These are phyloP conservation scores for Flaveria robusta DNA, from an alignment of 129 eudicot genomes.

Conservation along the genomic window DNA sequence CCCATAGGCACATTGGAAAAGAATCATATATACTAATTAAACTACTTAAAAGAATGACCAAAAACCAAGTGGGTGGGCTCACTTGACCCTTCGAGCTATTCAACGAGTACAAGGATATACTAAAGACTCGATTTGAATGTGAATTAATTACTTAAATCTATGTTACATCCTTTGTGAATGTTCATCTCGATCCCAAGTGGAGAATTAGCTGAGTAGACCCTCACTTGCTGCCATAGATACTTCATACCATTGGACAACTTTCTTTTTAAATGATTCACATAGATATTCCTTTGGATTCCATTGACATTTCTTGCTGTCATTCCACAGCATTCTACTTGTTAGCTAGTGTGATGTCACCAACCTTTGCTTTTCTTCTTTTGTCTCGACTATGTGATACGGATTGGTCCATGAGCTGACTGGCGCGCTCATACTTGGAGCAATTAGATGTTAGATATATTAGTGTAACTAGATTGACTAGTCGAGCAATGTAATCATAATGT, in stretches of 20 bases:
- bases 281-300: conserved; percentile 23
- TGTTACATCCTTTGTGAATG: too few relatives aligned
- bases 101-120: conserved; percentile 21
- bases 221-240: conserved; percentile 30
- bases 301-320: conserved; percentile 15
- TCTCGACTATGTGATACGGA: background rate
- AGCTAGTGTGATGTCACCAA: conserved; percentile 25
- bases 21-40: conserved; percentile 14
- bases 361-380: background rate
- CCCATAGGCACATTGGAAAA: background rate
- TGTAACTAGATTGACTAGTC: too few relatives aligned
- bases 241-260: conserved; percentile 23
- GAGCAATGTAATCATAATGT: too few relatives aligned
- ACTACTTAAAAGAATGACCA: conserved; percentile 16
- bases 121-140: too few relatives aligned
- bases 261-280: background rate
- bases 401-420: too few relatives aligned
- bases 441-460: too few relatives aligned
- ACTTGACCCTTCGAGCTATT: conserved; percentile 31
- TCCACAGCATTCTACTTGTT: conserved; percentile 7
- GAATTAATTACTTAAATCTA: too few relatives aligned
- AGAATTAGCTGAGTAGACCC: conserved; percentile 37
- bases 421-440: too few relatives aligned
- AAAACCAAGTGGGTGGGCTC: conserved; percentile 5
- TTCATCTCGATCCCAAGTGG: conserved; percentile 16